Evolutionary conservation across 129 eudicot species (phyloP), one percentile per base, ranked within the genome.

Genomic region (Artemisia tridentata): DNA sequence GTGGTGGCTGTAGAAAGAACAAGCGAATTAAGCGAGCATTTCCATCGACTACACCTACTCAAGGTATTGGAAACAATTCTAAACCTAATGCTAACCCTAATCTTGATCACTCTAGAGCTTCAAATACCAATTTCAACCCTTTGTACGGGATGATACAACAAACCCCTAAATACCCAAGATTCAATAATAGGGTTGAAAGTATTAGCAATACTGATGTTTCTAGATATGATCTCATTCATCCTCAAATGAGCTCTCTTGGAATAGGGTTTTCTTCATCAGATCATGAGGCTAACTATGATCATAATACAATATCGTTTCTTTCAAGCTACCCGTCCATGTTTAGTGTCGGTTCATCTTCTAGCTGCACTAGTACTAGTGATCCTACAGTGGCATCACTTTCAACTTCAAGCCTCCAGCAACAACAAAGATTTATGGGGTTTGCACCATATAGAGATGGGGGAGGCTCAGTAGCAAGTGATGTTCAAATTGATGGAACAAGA

Each of bases 1-100:
- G 96, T 27, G 96, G 96, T 38, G 93, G 93, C 0, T 89, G 96
- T 72, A 78, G 96, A 62, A 86, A 81, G 70, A 90, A 90, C 79
- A 90, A 90, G 74, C 82, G 90, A 74, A 76, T 73, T 63, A 90
- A 86, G 77, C 81, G 80, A 57, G 47, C 58, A 64, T 54, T 65
- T 53, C 20, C 65, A 34, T 48, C 78, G 19, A 16, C 25, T 41
- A 63, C 68, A n/a, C 10, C 51, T 12, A 29, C 8, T 60, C 65
- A 60, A 23, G 46, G 27, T 56, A 19, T 47, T 56, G 54, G 21
- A 47, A 25, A 54, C 63, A 43, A 46, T 47, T 50, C 13, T 14
- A 73, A 50, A 54, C 58, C 78, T 68, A 52, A 17, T 21, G 19
- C 67, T 70, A 69, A 69, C 59, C 69, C 64, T 71, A 74, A 45